Evolutionary conservation across 805 yeast species (phyloP).

Genomic region (Starmerella tilneyi): DNA sequence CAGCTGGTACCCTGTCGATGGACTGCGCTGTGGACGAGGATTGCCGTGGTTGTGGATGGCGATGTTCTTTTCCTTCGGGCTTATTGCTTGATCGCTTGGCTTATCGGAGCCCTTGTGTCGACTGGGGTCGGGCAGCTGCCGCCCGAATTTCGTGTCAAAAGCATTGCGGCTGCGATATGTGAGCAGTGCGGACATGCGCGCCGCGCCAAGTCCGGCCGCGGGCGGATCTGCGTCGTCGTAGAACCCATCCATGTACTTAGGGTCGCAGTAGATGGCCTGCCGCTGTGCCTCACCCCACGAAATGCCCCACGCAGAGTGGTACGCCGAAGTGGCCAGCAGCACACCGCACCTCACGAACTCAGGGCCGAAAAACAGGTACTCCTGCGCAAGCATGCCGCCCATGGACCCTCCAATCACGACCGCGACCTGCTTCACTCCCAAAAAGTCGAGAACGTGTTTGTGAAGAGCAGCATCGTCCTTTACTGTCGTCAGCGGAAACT

Average conservation of each 20-base stretch:
- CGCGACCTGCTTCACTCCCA: conserved; percentile 73
- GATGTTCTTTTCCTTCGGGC: conserved; percentile 55
- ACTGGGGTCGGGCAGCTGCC: conserved; percentile 51
- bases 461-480: conserved; percentile 85
- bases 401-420: conserved; percentile 91
- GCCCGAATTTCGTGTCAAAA: conserved; percentile 85
- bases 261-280: conserved; percentile 91
- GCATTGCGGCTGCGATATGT: conserved; percentile 89
- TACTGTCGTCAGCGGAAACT: conserved; percentile 87
- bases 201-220: conserved; percentile 78
- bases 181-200: conserved; percentile 90
- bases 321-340: conserved; percentile 86
- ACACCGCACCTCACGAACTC: conserved; percentile 61
- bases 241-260: conserved; percentile 84
- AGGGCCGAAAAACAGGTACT: conserved; percentile 64
- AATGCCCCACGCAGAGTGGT: conserved; percentile 97
- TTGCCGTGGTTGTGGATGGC: conserved; percentile 83
- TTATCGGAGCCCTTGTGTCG: conserved; percentile 32
- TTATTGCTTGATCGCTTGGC: conserved; percentile 22
- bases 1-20: conserved; percentile 19
- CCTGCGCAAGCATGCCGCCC: conserved; percentile 97
- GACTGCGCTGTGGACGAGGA: conserved; percentile 14
- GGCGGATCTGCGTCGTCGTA: conserved; percentile 75
- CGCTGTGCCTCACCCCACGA: conserved; percentile 99
- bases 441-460: conserved; percentile 48